Conservation (phyloP, 768 basidiomycete genomes). For the Sarcodon sp. region DNA sequence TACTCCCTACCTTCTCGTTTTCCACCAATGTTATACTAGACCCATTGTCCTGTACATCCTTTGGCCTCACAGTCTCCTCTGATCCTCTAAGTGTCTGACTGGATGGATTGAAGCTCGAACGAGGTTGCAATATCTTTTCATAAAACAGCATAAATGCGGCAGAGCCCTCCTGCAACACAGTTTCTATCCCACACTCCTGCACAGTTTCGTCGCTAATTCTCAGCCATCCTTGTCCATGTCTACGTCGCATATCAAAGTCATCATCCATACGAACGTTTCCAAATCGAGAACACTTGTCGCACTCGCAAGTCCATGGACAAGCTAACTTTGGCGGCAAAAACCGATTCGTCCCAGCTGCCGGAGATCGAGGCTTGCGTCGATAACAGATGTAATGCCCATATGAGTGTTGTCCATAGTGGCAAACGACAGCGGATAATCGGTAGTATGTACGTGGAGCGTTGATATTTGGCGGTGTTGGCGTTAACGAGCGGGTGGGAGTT, state of each 20-base stretch:
- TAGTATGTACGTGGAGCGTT: conserved; percentile 60
- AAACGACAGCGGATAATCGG: conserved; percentile 74
- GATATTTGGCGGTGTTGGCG: conserved; percentile 43
- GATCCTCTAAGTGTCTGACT: conserved; percentile 15
- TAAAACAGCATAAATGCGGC: conserved; percentile 92
- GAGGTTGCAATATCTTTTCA: conserved; percentile 42
- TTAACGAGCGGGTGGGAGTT: conserved; percentile 33
- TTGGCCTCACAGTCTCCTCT: conserved; percentile 54
- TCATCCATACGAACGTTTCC: conserved; percentile 51
- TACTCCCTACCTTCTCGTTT: too few relatives aligned
- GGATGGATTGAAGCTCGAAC: background rate
- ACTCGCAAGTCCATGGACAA: conserved; percentile 32
- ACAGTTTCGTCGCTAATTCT: conserved; percentile 82
- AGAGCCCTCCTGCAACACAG: conserved; percentile 61
- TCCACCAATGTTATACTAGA: background rate
- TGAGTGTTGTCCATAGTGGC: conserved; percentile 86
- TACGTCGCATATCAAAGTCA: conserved; percentile 18
- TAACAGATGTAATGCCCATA: conserved; percentile 95
- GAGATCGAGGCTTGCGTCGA: conserved; percentile 62
- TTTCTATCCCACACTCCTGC: conserved; percentile 60
- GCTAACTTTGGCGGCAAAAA: conserved; percentile 23
- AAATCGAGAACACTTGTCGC: conserved; percentile 29
- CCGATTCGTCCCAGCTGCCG: conserved; percentile 23
- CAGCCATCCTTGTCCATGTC: conserved; percentile 66
- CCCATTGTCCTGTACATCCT: conserved; percentile 9